Conservation (phyloP, 192 early-diverging fungal species). For the Cetraspora pellucida region DNA sequence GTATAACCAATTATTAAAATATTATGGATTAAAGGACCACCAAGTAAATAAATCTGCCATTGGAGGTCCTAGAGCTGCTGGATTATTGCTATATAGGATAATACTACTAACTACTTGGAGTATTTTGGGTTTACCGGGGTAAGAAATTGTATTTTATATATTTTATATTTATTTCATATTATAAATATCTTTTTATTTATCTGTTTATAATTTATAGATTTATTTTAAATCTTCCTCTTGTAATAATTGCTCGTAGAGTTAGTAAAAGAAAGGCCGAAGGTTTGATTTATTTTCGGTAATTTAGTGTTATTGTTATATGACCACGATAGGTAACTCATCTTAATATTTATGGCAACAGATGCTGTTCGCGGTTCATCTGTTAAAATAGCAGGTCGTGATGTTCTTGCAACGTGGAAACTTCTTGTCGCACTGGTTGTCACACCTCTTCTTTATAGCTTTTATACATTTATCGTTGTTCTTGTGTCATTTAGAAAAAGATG, state of each 20-base stretch:
- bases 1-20: conserved; percentile 88
- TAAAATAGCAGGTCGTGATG: conserved; percentile 93
- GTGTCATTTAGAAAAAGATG: conserved; percentile 38
- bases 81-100: conserved; percentile 70
- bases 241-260: conserved; percentile 56
- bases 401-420: conserved; percentile 95
- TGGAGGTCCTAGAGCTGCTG: conserved; percentile 64
- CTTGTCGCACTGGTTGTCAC: conserved; percentile 75
- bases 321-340: neutral
- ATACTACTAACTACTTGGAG: conserved; percentile 72
- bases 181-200: conserved; percentile 11
- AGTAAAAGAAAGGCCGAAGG: conserved; percentile 58
- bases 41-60: conserved; percentile 86
- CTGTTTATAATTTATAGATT: conserved; percentile 37
- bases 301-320: neutral
- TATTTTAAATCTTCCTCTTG: conserved; percentile 59
- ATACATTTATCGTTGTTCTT: conserved; percentile 66
- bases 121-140: conserved; percentile 84
- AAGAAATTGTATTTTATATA: conserved; percentile 24
- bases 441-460: conserved; percentile 72
- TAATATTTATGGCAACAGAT: conserved; percentile 43
- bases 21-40: conserved; percentile 95
- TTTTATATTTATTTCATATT: neutral
- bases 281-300: conserved; percentile 13
- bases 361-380: conserved; percentile 89